Evolutionary conservation across 1,139 yeast species (phyloP).

Genomic region (Saccharomyces hybrid): DNA sequence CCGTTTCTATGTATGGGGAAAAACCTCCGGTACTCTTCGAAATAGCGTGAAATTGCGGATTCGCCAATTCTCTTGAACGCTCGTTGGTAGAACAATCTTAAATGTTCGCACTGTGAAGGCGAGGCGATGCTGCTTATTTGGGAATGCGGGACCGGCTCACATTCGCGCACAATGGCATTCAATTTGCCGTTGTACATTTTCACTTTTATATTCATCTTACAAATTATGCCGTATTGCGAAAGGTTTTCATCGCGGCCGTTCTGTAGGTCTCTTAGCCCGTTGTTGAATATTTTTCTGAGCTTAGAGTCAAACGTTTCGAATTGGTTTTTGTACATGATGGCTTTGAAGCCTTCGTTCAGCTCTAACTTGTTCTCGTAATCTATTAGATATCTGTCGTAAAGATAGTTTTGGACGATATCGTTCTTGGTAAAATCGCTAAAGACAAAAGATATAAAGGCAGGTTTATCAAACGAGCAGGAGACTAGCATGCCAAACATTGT

Average conservation of each 20-base stretch:
- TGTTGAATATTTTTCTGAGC: slow-evolving; percentile 8
- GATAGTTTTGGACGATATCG: slow-evolving; percentile 13
- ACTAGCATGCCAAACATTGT: slow-evolving; percentile 17
- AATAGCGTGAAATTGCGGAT: neutral
- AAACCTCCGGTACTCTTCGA: neutral
- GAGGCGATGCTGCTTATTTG: neutral
- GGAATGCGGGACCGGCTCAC: slow-evolving; percentile 9
- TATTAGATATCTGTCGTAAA: slow-evolving; percentile 18
- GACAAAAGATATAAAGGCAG: slow-evolving; percentile 11
- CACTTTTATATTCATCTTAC: slow-evolving; percentile 19
- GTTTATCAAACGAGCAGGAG: slow-evolving; percentile 15
- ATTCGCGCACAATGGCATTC: slow-evolving; percentile 22
- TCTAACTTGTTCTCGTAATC: slow-evolving; percentile 12
- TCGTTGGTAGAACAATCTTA: neutral
- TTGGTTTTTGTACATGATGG: slow-evolving; percentile 16
- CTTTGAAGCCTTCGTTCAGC: slow-evolving; percentile 13
- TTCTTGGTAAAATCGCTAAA: slow-evolving; percentile 23
- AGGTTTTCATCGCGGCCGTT: slow-evolving; percentile 16
- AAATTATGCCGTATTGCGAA: slow-evolving; percentile 23
- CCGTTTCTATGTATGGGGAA: neutral
- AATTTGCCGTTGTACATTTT: slow-evolving; percentile 17
- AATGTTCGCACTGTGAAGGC: neutral
- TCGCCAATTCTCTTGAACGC: neutral
- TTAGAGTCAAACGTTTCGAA: slow-evolving; percentile 11
- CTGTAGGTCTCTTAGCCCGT: slow-evolving; percentile 9